These are phyloP conservation scores for Penicillium sp. DNA, from an alignment of 2,329 filamentous ascomycete species.

Conservation along the genomic window DNA sequence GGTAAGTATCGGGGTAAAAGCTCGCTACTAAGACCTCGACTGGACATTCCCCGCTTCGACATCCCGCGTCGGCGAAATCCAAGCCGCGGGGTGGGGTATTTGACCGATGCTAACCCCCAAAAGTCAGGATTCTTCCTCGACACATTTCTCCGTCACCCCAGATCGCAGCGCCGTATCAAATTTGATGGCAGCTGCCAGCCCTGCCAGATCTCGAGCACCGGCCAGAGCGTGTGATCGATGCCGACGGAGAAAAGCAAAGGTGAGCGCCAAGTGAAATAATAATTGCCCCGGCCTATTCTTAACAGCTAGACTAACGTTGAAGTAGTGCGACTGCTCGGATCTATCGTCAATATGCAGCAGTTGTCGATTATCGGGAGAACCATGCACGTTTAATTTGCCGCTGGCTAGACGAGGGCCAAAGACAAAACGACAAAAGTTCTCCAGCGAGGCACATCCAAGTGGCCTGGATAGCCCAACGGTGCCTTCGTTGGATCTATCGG, in stretches of 20 bases:
- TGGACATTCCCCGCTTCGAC: background rate
- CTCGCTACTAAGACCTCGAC: no score
- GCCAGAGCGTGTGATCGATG: constrained; percentile 16
- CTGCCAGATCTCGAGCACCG: background rate
- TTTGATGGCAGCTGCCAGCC: constrained; percentile 4
- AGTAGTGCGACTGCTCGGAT: constrained; percentile 10
- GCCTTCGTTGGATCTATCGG: background rate
- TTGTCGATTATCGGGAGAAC: constrained; percentile 33
- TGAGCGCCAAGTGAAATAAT: background rate
- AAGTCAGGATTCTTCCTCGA: background rate
- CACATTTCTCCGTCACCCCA: constrained; percentile 4
- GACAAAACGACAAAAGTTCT: constrained; percentile 3
- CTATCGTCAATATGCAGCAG: constrained; percentile 9
- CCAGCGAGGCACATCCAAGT: background rate
- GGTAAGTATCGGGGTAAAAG: no score
- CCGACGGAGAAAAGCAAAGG: constrained; percentile 16
- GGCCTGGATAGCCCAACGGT: background rate
- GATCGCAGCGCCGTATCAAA: background rate
- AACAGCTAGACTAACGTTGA: background rate
- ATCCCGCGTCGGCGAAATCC: constrained; percentile 1
- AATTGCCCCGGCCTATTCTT: background rate
- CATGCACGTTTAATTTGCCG: constrained; percentile 42
- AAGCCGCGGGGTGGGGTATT: background rate
- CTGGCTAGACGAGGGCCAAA: constrained; percentile 43
- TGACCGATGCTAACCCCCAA: constrained; percentile 4